These are phyloP conservation scores for Aspergillus latus DNA, from an alignment of 2,329 filamentous ascomycete species.

Conservation along the genomic window DNA sequence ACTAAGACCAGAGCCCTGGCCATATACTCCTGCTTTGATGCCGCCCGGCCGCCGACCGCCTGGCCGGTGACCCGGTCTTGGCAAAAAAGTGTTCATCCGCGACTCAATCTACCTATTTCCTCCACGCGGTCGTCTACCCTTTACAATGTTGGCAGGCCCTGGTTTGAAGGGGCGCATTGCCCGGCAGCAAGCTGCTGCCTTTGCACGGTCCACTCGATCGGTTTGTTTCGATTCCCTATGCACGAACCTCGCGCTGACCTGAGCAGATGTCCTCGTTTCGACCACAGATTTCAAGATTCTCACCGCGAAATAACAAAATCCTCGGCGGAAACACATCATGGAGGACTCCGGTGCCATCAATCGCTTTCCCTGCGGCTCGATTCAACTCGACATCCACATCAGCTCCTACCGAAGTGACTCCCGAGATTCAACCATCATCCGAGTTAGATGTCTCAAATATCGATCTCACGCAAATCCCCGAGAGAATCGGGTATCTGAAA, in stretches of 20 bases:
- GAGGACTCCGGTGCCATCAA: conserved; percentile 22
- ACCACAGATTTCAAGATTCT: conserved; percentile 24
- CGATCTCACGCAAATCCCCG: conserved; percentile 60
- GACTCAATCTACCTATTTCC: conserved; percentile 13
- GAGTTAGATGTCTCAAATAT: conserved; percentile 27
- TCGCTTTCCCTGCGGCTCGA: conserved; percentile 30
- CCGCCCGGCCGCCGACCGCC: conserved; percentile 28
- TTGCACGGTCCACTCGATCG: conserved; percentile 35
- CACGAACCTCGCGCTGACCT: conserved; percentile 18
- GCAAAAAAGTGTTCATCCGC: conserved; percentile 19
- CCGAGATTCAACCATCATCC: conserved; percentile 9
- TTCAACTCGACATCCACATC: conserved; percentile 41
- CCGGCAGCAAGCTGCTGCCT: conserved; percentile 29
- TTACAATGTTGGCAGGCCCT: conserved; percentile 57
- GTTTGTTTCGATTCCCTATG: conserved; percentile 28
- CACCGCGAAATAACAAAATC: conserved; percentile 23
- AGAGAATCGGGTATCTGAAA: conserved; percentile 78
- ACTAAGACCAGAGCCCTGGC: neutral
- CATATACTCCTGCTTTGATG: conserved; percentile 11
- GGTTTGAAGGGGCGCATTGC: conserved; percentile 49
- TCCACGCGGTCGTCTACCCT: conserved; percentile 17
- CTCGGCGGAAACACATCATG: conserved; percentile 25
- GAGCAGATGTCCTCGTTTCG: conserved; percentile 39
- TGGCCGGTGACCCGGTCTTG: conserved; percentile 36
- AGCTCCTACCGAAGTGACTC: conserved; percentile 14